Percentiles rank a stretch among this genome's conserved stretches.
Conservation (phyloP, 2,329 filamentous ascomycete genomes). For the Cladosporium colombiae region DNA sequence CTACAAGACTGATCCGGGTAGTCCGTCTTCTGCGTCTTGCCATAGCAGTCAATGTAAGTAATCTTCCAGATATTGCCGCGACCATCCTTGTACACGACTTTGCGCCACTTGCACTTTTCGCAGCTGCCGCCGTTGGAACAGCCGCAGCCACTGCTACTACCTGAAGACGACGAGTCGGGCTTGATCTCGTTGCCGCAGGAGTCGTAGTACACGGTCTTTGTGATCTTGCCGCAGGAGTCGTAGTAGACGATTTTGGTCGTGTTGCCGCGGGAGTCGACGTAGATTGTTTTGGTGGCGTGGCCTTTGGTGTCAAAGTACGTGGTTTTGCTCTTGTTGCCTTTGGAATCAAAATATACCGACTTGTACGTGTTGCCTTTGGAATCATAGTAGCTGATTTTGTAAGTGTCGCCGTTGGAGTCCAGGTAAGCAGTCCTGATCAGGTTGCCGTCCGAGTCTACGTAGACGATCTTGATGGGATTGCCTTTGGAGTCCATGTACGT, state of each 20-base stretch:
- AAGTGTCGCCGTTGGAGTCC: background rate
- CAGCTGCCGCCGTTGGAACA: background rate
- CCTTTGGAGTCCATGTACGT: conserved; percentile 4
- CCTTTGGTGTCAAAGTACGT: background rate
- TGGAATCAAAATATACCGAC: background rate
- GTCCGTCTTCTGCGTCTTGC: background rate
- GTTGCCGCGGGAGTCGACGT: background rate
- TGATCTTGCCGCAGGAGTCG: conserved; percentile 2
- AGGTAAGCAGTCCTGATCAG: background rate
- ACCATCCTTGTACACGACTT: background rate
- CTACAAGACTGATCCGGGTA: background rate
- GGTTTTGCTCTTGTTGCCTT: background rate
- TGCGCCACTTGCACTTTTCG: background rate
- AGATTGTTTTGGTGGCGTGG: background rate
- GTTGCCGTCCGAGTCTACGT: background rate
- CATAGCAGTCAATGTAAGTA: background rate
- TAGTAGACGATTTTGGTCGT: background rate
- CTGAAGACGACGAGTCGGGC: background rate
- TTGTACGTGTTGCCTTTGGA: conserved; percentile 11
- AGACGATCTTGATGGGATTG: conserved; percentile 1
- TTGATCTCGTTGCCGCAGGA: conserved; percentile 1
- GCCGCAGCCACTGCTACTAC: background rate
- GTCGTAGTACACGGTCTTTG: background rate
- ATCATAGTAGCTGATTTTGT: conserved; percentile 8
- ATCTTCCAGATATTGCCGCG: background rate